These are phyloP conservation scores for Glycyrrhiza uralensis DNA, from an alignment of 306 rosid genomes.

Conservation along the genomic window DNA sequence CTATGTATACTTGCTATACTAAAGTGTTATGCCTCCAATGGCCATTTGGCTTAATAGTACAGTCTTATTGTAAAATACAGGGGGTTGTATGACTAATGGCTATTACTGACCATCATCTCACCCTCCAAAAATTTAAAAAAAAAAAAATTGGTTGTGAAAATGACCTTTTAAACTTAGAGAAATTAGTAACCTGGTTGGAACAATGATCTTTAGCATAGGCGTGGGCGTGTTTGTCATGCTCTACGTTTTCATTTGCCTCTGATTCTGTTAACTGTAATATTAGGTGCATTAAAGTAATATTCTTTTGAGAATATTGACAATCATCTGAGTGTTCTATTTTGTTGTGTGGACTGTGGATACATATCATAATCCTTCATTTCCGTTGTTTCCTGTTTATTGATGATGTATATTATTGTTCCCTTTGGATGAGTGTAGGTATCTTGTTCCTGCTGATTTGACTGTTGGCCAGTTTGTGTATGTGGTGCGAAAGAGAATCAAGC, in stretches of 20 bases:
- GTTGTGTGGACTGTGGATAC: background rate
- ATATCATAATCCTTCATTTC: background rate
- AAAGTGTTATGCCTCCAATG: background rate
- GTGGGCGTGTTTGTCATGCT: background rate
- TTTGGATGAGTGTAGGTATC: slow-evolving; percentile 53
- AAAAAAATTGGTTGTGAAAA: background rate
- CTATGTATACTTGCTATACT: background rate
- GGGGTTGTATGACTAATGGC: background rate
- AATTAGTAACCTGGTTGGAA: background rate
- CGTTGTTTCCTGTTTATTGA: background rate
- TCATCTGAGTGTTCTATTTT: background rate
- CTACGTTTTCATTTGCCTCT: background rate
- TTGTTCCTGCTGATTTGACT: slow-evolving; percentile 87
- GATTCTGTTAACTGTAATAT: background rate
- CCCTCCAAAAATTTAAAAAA: background rate
- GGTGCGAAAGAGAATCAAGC: slow-evolving; percentile 82
- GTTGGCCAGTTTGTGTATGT: slow-evolving; percentile 88
- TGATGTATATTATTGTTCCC: background rate
- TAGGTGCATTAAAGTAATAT: background rate
- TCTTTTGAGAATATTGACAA: background rate
- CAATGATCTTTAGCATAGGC: background rate
- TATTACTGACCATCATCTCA: background rate
- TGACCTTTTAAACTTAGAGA: background rate
- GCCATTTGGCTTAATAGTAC: background rate
- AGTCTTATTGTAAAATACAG: background rate